phyloP scores from a whole-genome alignment of 2,329 filamentous ascomycete genomes.

The Podosphaera fusca region DNA sequence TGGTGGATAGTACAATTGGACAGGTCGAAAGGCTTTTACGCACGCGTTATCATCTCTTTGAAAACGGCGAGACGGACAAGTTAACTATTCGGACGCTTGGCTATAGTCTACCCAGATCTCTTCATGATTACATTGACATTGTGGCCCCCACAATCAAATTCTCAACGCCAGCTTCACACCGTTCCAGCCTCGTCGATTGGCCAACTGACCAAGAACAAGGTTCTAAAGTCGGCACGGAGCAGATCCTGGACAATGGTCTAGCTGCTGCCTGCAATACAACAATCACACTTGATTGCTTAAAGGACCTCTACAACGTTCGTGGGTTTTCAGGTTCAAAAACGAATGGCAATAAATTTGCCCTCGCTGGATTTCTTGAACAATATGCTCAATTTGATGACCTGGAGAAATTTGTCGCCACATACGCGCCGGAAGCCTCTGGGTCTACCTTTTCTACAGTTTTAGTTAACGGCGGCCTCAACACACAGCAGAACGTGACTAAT shows the following conservation, averaged over 20 bases:
- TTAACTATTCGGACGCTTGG: slow-evolving; percentile 25
- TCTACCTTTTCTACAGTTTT: slow-evolving; percentile 17
- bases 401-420: slow-evolving; percentile 21
- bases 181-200: not conserved
- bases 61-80: slow-evolving; percentile 21
- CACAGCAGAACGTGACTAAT: slow-evolving; percentile 3
- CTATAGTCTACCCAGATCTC: slow-evolving; percentile 18
- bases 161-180: slow-evolving; percentile 9
- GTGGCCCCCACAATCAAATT: slow-evolving; percentile 25
- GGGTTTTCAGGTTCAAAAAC: slow-evolving; percentile 3
- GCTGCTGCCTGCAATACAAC: slow-evolving; percentile 13
- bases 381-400: slow-evolving; percentile 18
- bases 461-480: slow-evolving; percentile 21
- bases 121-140: slow-evolving; percentile 18
- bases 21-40: slow-evolving; percentile 12
- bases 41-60: slow-evolving; percentile 11
- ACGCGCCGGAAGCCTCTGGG: slow-evolving; percentile 19
- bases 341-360: slow-evolving; percentile 9
- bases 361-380: slow-evolving; percentile 14
- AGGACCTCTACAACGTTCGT: slow-evolving; percentile 14
- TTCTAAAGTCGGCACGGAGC: not conserved
- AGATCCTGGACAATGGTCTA: slow-evolving; percentile 2
- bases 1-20: slow-evolving; percentile 9
- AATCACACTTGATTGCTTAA: slow-evolving; percentile 15
- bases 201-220: not conserved